Evolutionary conservation across 2,329 filamentous ascomycete genomes (phyloP).

Genomic region (Aspergillus glaucus): DNA sequence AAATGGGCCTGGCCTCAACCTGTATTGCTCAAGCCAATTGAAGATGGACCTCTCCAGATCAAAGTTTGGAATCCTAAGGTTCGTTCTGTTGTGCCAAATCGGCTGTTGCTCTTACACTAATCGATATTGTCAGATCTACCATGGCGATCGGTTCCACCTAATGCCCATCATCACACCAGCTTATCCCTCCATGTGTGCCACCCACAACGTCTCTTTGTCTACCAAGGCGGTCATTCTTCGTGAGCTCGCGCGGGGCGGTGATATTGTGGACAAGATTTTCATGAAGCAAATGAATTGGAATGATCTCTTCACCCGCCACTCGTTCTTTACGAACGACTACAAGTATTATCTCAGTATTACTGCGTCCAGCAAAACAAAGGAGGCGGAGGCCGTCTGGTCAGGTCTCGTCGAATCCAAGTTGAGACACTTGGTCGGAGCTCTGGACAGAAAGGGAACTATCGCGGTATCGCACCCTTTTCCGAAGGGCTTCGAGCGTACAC

Average conservation of each 20-base stretch:
- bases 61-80: slow-evolving; percentile 93
- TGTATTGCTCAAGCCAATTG: slow-evolving; percentile 82
- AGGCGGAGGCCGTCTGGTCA: slow-evolving; percentile 79
- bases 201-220: slow-evolving; percentile 85
- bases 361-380: slow-evolving; percentile 73
- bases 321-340: slow-evolving; percentile 87
- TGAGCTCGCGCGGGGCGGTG: slow-evolving; percentile 70
- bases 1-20: slow-evolving; percentile 92
- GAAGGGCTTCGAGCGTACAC: slow-evolving; percentile 81
- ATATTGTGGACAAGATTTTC: slow-evolving; percentile 75
- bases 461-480: slow-evolving; percentile 84
- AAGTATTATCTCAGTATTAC: slow-evolving; percentile 93
- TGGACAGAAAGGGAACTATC: slow-evolving; percentile 76
- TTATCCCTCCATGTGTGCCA: slow-evolving; percentile 96
- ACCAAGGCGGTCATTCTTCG: slow-evolving; percentile 77
- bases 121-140: slow-evolving; percentile 58
- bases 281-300: slow-evolving; percentile 72
- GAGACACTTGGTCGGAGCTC: slow-evolving; percentile 71
- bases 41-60: slow-evolving; percentile 72
- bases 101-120: neutral
- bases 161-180: slow-evolving; percentile 99
- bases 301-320: slow-evolving; percentile 81
- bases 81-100: slow-evolving; percentile 18
- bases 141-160: slow-evolving; percentile 73
- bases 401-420: slow-evolving; percentile 93